Evolutionary conservation across 2,329 filamentous ascomycete genomes (phyloP).

Genomic region (Aaosphaeria pasadenensis): DNA sequence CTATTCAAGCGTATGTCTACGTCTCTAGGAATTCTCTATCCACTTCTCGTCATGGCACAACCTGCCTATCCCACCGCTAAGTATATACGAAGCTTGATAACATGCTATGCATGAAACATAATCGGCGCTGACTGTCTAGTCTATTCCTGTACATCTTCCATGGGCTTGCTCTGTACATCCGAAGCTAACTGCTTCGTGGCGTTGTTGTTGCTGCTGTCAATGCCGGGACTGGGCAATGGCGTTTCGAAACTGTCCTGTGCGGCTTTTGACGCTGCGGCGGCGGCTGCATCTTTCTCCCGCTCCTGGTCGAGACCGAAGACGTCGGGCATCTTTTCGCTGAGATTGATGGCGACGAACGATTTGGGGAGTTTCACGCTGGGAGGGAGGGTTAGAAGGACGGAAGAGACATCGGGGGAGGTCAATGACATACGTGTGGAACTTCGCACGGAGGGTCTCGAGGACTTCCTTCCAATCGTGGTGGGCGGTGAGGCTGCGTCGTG

Average conservation of each 20-base stretch:
- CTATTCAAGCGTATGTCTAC: background rate
- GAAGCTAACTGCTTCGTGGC: no score
- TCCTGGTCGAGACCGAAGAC: slow-evolving; percentile 28
- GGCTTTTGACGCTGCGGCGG: background rate
- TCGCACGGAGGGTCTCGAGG: slow-evolving; percentile 90
- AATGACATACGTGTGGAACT: slow-evolving; percentile 75
- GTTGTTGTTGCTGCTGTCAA: no score
- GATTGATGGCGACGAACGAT: slow-evolving; percentile 50
- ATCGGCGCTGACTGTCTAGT: no score
- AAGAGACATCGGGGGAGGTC: background rate
- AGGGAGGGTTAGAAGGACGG: background rate
- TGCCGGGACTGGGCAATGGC: background rate
- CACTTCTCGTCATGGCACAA: no score
- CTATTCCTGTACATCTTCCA: no score
- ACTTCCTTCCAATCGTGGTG: slow-evolving; percentile 96
- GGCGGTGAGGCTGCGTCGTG: slow-evolving; percentile 81
- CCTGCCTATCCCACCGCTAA: no score
- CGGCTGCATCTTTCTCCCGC: background rate
- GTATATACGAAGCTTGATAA: no score
- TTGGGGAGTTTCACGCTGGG: slow-evolving; percentile 49
- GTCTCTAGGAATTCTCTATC: background rate
- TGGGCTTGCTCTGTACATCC: no score
- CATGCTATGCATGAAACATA: no score
- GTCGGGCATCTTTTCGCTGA: slow-evolving; percentile 47
- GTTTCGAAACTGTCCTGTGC: background rate